Evolutionary conservation across 352 stramenopile species (phyloP), one percentile per base, ranked within the genome.

Genomic region (Phytophthora pistaciae): DNA sequence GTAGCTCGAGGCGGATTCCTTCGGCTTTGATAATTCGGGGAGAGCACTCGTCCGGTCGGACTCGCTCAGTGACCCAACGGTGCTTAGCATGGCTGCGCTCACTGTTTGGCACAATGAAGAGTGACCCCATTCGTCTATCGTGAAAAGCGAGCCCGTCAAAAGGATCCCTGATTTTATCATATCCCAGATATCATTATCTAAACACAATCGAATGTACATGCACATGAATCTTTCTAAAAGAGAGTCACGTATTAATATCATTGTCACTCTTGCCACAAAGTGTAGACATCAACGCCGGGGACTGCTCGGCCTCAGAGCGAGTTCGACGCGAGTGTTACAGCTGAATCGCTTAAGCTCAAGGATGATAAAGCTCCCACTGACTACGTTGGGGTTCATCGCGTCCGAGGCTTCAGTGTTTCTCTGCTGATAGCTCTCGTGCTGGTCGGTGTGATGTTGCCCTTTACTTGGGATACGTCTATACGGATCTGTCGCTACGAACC

Each of bases 401-500:
- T 42, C 13, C 36, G 36, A 42, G 36, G 9, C 9, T 42, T 42
- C 13, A 8, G 3, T 10, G 36, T 42, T 14, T 42, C 36, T 10
- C 11, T 42, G 7, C 11, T 42, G 11, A 42, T 42, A 8, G 7
- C 36, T 16, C 8, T 42, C 11, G 36, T 14, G 36, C 11, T 42
- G 11, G 36, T 42, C 36, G 36, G 36, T 42, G 36, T 8, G 36
- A 42, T 42, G 36, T 8, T 42, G 9, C 36, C 36, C 8, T 42
- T 42, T 42, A 8, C 36, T 14, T 14, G 27, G 27, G 27, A 29
- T 29, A 29, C 27, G 27, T 5, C 27, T 29, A 29, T n/a, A n/a
- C n/a, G n/a, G n/a, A n/a, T 56, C 52, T 38, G 56, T 61, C 16
- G 60, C 60, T 1, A 60, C 52, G 16, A 66, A 66, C 13, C 60